Percentiles rank a stretch among this genome's conserved stretches.
Evolutionary conservation across 2,329 filamentous ascomycete species (phyloP).

Genomic region (Fusarium sp.): DNA sequence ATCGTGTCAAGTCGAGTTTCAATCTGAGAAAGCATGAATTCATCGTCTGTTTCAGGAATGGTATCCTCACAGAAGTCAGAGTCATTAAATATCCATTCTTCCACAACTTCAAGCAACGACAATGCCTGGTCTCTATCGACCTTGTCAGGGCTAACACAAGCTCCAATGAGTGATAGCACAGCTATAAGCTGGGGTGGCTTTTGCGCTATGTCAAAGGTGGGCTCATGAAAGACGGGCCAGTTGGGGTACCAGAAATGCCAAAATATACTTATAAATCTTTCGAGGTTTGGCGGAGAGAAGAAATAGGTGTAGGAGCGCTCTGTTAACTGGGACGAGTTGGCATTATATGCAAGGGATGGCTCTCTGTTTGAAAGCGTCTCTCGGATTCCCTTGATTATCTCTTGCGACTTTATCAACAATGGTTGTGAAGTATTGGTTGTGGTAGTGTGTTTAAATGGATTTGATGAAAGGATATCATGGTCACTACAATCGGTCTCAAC

Average conservation of each 20-base stretch:
- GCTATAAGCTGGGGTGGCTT: slow-evolving; percentile 12
- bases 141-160: slow-evolving; percentile 7
- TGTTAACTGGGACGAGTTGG: neutral
- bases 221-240: slow-evolving; percentile 31
- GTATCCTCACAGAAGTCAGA: slow-evolving; percentile 10
- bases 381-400: neutral
- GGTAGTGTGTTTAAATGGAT: too few relatives aligned
- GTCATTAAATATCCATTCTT: slow-evolving; percentile 19
- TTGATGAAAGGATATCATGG: too few relatives aligned
- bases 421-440: too few relatives aligned
- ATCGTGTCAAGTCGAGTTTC: neutral
- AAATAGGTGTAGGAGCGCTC: slow-evolving; percentile 11
- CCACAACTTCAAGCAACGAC: slow-evolving; percentile 10
- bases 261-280: slow-evolving; percentile 13
- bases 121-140: slow-evolving; percentile 11
- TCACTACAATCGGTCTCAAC: too few relatives aligned
- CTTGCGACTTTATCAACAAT: neutral
- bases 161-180: slow-evolving; percentile 22
- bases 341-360: too few relatives aligned
- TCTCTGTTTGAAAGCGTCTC: too few relatives aligned
- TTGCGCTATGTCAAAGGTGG: slow-evolving; percentile 3
- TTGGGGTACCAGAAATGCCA: slow-evolving; percentile 31
- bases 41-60: neutral
- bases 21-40: neutral
- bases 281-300: slow-evolving; percentile 29